These are phyloP conservation scores for Neocatenulostroma microsporum DNA, from an alignment of 2,329 filamentous ascomycete genomes.

Conservation along the genomic window DNA sequence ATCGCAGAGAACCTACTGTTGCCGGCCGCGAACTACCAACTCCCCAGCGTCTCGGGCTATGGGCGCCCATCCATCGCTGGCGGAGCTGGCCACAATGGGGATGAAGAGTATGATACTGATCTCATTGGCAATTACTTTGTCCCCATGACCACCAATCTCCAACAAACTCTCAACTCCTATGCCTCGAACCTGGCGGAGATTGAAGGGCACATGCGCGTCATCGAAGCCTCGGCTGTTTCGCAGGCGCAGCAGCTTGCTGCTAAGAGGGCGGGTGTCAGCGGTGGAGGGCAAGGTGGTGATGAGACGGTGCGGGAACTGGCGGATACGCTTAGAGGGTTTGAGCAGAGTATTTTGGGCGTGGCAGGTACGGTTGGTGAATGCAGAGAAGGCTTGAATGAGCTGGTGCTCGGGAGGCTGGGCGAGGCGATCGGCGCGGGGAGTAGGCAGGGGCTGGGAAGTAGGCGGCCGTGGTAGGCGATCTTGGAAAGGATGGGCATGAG, in stretches of 20 bases:
- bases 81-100: conserved; percentile 11
- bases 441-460: no score
- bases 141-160: conserved; percentile 33
- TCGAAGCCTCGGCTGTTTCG: conserved; percentile 38
- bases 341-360: conserved; percentile 42
- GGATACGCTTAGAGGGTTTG: conserved; percentile 41
- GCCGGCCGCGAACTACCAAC: conserved; percentile 55
- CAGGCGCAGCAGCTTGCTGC: conserved; percentile 36
- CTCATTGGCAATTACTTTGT: conserved; percentile 41
- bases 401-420: conserved; percentile 27
- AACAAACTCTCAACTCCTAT: conserved; percentile 34
- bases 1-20: conserved; percentile 68
- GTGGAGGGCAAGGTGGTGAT: conserved; percentile 18
- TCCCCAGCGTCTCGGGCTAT: conserved; percentile 1
- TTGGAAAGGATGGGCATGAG: no score
- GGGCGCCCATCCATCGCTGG: conserved; percentile 4
- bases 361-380: conserved; percentile 42
- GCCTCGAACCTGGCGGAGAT: conserved; percentile 40
- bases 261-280: conserved; percentile 18
- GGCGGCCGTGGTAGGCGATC: no score
- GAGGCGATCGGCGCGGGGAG: conserved; percentile 4
- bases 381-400: conserved; percentile 41
- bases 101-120: conserved; percentile 36
- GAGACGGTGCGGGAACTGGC: conserved; percentile 39
- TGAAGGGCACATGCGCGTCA: conserved; percentile 41